Base-by-base conservation (phyloP, 306 rosid species). In the Glycyrrhiza uralensis region DNA sequence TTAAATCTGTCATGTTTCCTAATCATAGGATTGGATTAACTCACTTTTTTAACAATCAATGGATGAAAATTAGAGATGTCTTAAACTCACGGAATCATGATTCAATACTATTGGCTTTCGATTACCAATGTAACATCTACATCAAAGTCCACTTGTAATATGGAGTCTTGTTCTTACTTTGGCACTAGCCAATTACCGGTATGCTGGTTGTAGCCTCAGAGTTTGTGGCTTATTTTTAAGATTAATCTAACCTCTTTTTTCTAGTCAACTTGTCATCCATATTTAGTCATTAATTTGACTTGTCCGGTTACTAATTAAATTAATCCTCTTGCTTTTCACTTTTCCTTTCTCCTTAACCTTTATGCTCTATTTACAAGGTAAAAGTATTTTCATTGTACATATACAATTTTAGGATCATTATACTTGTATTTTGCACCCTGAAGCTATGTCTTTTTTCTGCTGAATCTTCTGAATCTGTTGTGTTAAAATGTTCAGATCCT, bases 401-500 rank as follows among this genome's bases (percentile, higher is more conserved):
- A 47, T 36, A 20, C 42, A 36, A 33, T 42, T 35, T 39, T 42
- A 55, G 46, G 23, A 28, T 61, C 33, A 61, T 45, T 32, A 6
- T 66, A 17, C 30, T 62, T 79, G n/a, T 17, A 50, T 29, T 55
- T 54, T 60, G 36, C 42, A 15, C 52, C 59, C 54, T 63, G 66
- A 80, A 59, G 38, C 66, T 13, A 39, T 70, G 73, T 64, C 17
- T 69, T 29, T 17, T 54, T 18, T 70, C 2, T 51, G 32, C 39
- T 83, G 57, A 24, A 15, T 33, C 64, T 22, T 75, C 33, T 75
- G 49, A 75, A 33, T 19, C 63, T 20, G 45, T 76, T 66, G 24
- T 70, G 58, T 49, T 29, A 7, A 66, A 12, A 29, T 84, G 54
- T 79, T 57, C 83, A 94, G 96, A 83, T 29, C 77, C 41, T 2